phyloP scores from a whole-genome alignment of 2,329 filamentous ascomycete species.

The Ilyonectria sp. region DNA sequence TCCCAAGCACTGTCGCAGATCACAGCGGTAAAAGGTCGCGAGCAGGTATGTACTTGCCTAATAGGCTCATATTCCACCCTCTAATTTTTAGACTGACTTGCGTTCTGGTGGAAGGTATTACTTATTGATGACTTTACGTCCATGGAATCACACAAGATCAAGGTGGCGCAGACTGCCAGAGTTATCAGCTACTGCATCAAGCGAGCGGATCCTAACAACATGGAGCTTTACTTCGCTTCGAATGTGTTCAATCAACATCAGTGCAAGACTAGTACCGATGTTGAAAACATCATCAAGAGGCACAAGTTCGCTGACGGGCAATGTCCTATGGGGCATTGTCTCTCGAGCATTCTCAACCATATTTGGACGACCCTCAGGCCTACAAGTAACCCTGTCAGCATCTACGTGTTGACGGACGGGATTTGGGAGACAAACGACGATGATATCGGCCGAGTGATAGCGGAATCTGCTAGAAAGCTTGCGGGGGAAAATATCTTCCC shows the following conservation, averaged over 20 bases:
- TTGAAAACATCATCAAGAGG: not conserved
- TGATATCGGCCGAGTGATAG: not conserved
- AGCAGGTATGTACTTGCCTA: slow-evolving; percentile 8
- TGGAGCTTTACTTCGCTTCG: slow-evolving; percentile 18
- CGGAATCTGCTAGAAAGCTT: not conserved
- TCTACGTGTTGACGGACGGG: slow-evolving; percentile 24
- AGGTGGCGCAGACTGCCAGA: slow-evolving; percentile 6
- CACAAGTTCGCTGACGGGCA: not conserved
- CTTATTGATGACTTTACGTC: slow-evolving; percentile 23
- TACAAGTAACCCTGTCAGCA: slow-evolving; percentile 10
- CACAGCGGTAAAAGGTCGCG: not conserved
- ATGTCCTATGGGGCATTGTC: slow-evolving; percentile 8
- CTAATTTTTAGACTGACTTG: not conserved
- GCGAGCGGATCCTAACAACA: not conserved
- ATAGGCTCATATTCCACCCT: not conserved
- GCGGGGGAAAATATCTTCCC: not conserved
- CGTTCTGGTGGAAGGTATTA: slow-evolving; percentile 2
- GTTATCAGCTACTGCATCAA: slow-evolving; percentile 23
- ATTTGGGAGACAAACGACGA: slow-evolving; percentile 10
- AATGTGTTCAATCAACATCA: not conserved
- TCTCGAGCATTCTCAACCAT: not conserved
- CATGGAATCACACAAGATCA: not conserved
- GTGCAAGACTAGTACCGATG: not conserved
- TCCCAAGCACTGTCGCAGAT: slow-evolving; percentile 11
- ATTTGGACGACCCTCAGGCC: not conserved